These are phyloP conservation scores for Physocladia obscura DNA, from an alignment of 192 early-diverging fungal genomes.

Conservation along the genomic window DNA sequence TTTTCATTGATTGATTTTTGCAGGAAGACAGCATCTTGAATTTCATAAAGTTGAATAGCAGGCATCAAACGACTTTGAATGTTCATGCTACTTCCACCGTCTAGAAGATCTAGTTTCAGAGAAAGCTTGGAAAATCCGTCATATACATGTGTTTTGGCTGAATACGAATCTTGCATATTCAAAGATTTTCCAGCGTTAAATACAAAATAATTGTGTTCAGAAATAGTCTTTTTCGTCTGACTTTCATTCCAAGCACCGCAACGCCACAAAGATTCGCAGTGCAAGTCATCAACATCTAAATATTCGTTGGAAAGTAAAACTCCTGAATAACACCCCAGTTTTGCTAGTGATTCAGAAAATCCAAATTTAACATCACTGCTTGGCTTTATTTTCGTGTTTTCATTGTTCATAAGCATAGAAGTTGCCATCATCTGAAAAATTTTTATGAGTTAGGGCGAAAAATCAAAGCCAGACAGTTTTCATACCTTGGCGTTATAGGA, in stretches of 20 bases:
- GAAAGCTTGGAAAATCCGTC: constrained; percentile 1
- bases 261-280: constrained; percentile 40
- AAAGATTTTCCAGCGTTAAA: constrained; percentile 18
- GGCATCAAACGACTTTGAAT: constrained; percentile 22
- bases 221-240: background rate
- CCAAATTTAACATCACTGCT: background rate
- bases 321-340: constrained; percentile 30
- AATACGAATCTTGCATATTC: constrained; percentile 4
- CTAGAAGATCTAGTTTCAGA: background rate
- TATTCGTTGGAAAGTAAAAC: too few species aligned
- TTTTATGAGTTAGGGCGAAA: constrained; percentile 26
- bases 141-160: background rate
- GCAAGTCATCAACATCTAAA: too few species aligned
- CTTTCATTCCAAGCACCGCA: constrained; percentile 28
- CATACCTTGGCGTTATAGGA: constrained; percentile 5
- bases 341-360: constrained; percentile 29
- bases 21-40: background rate
- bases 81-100: background rate
- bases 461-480: background rate
- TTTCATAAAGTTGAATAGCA: constrained; percentile 25
- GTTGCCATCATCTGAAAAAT: constrained; percentile 26
- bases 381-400: constrained; percentile 2
- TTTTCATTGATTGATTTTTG: background rate
- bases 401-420: constrained; percentile 22
- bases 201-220: constrained; percentile 5